These are phyloP conservation scores for Malus asiatica DNA, from an alignment of 306 rosid species.

Conservation along the genomic window DNA sequence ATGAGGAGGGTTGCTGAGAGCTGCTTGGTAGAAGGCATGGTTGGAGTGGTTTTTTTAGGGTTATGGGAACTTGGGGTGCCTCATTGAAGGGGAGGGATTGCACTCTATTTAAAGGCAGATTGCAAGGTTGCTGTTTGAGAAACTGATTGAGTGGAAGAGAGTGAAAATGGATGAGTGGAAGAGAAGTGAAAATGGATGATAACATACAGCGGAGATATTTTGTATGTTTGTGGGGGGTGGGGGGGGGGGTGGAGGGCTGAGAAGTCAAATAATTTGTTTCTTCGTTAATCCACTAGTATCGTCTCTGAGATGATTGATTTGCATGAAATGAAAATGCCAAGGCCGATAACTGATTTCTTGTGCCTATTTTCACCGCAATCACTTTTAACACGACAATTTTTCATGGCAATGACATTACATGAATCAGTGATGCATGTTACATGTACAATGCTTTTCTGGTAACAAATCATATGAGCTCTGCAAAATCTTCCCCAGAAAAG, in stretches of 20 bases:
- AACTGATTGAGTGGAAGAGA: constrained; percentile 45
- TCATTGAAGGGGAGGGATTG: not conserved
- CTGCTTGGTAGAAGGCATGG: constrained; percentile 37
- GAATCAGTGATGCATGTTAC: not conserved
- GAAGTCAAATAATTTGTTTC: not conserved
- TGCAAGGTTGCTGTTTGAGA: constrained; percentile 26
- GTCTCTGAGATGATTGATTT: not conserved
- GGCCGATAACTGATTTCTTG: not conserved
- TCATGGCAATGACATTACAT: not conserved
- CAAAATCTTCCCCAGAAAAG: not conserved
- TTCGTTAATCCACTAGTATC: not conserved
- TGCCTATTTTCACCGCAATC: not conserved
- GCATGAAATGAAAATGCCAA: no score
- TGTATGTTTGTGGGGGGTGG: constrained; percentile 26
- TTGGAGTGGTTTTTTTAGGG: not conserved
- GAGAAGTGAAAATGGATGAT: constrained; percentile 31
- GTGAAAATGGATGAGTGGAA: constrained; percentile 36
- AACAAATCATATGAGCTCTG: not conserved
- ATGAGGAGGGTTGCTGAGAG: constrained; percentile 32
- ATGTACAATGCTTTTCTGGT: not conserved
- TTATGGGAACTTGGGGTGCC: not conserved
- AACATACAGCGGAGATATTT: constrained; percentile 31
- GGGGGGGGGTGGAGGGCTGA: not conserved
- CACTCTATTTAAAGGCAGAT: constrained; percentile 29
- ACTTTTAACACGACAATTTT: not conserved